A percentile compares a stretch with the other conserved stretches of the same genome.
phyloP scores from a whole-genome alignment of 305 asterid genomes.

The Solanum hybrid region DNA sequence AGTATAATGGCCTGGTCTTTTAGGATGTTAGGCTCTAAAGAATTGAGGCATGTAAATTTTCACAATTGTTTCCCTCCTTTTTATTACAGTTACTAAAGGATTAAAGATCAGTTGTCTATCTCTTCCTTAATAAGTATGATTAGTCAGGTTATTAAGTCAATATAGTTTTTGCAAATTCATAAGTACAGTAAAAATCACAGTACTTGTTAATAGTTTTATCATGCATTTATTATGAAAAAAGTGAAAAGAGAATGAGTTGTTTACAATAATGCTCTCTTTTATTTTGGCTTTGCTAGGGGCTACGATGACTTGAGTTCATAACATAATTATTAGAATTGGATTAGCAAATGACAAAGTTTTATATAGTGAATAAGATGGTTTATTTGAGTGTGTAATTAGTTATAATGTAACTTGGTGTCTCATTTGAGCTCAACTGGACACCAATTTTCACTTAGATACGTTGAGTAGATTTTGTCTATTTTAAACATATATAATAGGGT shows the following conservation, averaged over 20 bases:
- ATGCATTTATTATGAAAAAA: not conserved
- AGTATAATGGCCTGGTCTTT: conserved; percentile 18
- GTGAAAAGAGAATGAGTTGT: not conserved
- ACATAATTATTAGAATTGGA: not conserved
- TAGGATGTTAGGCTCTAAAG: conserved; percentile 14
- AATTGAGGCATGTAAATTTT: conserved; percentile 22
- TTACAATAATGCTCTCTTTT: not conserved
- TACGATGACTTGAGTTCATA: not conserved
- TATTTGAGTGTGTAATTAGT: not conserved
- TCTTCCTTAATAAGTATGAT: not conserved
- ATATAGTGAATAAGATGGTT: not conserved
- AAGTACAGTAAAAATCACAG: not conserved
- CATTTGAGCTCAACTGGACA: not conserved
- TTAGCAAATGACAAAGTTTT: not conserved
- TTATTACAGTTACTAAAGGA: not conserved
- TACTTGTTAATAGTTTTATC: not conserved
- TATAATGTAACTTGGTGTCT: not conserved
- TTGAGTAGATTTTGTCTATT: not conserved
- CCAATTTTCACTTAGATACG: not conserved
- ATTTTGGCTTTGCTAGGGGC: not conserved
- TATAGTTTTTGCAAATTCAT: not conserved
- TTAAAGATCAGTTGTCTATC: not conserved
- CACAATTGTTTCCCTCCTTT: conserved; percentile 4
- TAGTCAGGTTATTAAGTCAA: not conserved
- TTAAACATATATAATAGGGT: not conserved